Evolutionary conservation across 1,284 basidiomycete genomes (phyloP), one percentile per base, ranked within the genome.

Genomic region (Athelia psychrophila): DNA sequence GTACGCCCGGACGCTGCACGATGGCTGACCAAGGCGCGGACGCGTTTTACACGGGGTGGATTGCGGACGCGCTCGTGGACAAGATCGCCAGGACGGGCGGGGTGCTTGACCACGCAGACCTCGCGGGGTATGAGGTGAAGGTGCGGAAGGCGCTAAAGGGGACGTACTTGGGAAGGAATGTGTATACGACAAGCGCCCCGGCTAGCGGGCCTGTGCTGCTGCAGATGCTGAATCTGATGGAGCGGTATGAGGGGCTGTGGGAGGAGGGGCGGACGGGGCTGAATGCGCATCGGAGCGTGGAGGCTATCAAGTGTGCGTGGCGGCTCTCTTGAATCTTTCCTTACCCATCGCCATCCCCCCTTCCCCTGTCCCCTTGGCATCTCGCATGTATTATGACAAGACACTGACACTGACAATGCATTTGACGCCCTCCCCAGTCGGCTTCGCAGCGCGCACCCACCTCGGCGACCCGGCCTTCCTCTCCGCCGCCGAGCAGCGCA

Each of bases 171-270:
- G 85, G 84, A 42, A 82, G 84, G 60, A 91, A 81, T 53, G 77
- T 98, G 22, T 97, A 93, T 69, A 94, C 92, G 0, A 83, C 89
- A 0, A 82, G 83, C 61, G 86, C 91, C 10, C 95, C 95, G 5
- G 87, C 89, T 3, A 91, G 85, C 24, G 93, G 93, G 18, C 83
- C 88, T 60, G 88, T 88, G 6, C 70, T 95, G 25, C 67, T 92
- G 42, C 84, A 91, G 63, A 87, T 93, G 78, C 70, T 95, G 22
- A 93, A 95, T 60, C 64, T 93, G 20, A 69, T 91, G 45, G 91
- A 93, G 60, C 73, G 76, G 27, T 93, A 80, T 62, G 8, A 5
- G n/a, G 75, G 85, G 51, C 68, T 86, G 42, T 60, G 66, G 9
- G 68, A 75, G 3, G 73, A 74, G 47, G 79, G 76, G 47, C 69